A percentile compares a stretch with the other conserved stretches of the same genome.
These are phyloP conservation scores for Boletus reticulatus DNA, from an alignment of 768 basidiomycete species.

Conservation along the genomic window DNA sequence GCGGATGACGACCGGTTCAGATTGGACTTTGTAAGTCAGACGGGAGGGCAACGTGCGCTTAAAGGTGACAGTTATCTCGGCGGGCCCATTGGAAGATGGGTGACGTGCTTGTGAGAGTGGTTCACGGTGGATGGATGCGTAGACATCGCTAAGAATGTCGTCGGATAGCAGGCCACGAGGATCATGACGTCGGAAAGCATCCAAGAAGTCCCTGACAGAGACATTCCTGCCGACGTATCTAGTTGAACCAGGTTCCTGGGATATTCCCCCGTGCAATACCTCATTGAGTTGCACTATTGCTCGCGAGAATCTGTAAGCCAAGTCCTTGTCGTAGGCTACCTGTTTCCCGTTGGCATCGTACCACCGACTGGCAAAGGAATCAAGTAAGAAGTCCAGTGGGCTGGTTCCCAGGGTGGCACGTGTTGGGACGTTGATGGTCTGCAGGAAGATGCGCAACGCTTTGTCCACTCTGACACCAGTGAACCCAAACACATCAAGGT, in stretches of 20 bases:
- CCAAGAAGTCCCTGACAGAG: constrained; percentile 74
- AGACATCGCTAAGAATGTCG: constrained; percentile 73
- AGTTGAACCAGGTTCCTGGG: constrained; percentile 56
- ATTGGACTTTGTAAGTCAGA: constrained; percentile 85
- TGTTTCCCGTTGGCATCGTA: constrained; percentile 81
- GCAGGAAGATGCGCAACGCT: constrained; percentile 85
- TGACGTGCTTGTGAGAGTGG: constrained; percentile 68
- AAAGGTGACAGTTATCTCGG: constrained; percentile 61
- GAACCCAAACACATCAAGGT: constrained; percentile 87
- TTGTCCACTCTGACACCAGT: constrained; percentile 80
- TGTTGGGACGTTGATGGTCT: constrained; percentile 68
- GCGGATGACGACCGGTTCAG: constrained; percentile 82
- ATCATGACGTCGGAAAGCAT: constrained; percentile 81
- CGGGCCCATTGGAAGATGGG: constrained; percentile 36
- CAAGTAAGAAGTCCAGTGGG: constrained; percentile 60
- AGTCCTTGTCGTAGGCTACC: constrained; percentile 80
- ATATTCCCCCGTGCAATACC: constrained; percentile 72
- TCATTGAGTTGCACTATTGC: constrained; percentile 89
- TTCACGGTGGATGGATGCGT: constrained; percentile 72
- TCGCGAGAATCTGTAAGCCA: constrained; percentile 72
- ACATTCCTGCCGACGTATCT: constrained; percentile 57
- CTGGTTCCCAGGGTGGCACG: constrained; percentile 32
- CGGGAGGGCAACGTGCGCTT: constrained; percentile 74
- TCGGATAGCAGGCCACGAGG: constrained; percentile 66
- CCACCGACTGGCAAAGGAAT: constrained; percentile 86